Base-by-base conservation (phyloP, 2,329 filamentous ascomycete species). In the Calonectria montana region DNA sequence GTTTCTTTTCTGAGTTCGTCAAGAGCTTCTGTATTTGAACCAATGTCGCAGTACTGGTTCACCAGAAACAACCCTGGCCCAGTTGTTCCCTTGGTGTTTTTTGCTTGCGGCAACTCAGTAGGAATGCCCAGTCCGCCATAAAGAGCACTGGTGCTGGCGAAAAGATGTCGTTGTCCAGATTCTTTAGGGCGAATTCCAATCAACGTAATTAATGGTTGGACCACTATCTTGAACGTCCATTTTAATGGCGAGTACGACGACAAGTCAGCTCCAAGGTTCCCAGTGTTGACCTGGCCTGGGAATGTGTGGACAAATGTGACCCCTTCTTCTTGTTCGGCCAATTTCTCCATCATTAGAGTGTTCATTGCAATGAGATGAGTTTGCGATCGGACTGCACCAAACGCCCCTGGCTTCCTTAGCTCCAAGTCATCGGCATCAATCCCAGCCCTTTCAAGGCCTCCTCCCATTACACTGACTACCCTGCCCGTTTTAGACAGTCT, bases 101-200 rank as follows among this genome's bases (percentile, higher is more conserved):
- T 39, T 12, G 80, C 81, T 10, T 72, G 65, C 55, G 77, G 75
- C 25, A 80, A 79, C 18, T 74, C 70, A 78, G 80, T 82, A n/a
- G 79, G 73, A 7, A 80, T 71, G 5, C 81, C 81, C n/a, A 74
- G 76, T 16, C 81, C 82, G 10, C 81, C 82, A 75, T 79, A 83
- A n/a, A 71, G 72, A 61, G 81, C 79, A 62, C 79, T 83, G 1
- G 81, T 83, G 65, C 80, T 73, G 48, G 79, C 76, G 67, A 83
- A 83, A 69, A 83, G 65, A 64, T 82, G 65, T 27, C 80, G 77
- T 70, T 83, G 80, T n/a, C 69, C 81, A 10, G 80, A 80, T 64
- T 76, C 79, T 25, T 82, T 79, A 35, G 79, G 68, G 39, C 72
- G 76, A 18, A 80, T 47, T 3, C 74, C 70, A 9, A 83, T 67